Base-by-base conservation (phyloP, 345 rosid species). In the Geranium brycei region DNA sequence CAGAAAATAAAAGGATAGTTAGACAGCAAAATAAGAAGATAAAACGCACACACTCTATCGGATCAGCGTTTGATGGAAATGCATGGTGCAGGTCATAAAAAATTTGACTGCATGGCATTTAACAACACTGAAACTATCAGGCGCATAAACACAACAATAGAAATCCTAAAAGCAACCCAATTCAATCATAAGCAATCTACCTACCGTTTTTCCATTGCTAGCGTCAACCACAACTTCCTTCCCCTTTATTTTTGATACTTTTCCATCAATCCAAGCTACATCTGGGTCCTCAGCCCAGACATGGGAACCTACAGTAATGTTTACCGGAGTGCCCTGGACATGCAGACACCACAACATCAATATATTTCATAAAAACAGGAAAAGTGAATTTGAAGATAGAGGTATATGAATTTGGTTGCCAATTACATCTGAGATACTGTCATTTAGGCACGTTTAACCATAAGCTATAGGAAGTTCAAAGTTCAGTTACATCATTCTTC, bases 241-340 rank as follows among this genome's bases (percentile, higher is more conserved):
- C 31, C 90, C 96, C 30, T 69, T 81, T 68, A 92, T 87, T 72
- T 87, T 89, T 60, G 67, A 64, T 68, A 92, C 93, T 62, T 62
- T 71, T 53, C 98, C 98, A 70, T 86, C 90, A 71, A 83, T 68
- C 96, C 98, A 92, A 74, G 93, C 88, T 56, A 64, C 35, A 0
- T 78, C 88, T 8, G 81, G 60, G 74, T 92, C 93, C 77, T 89
- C 98, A 31, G 72, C 82, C 98, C 96, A 92, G 71, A 87, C 88
- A 28, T 92, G 87, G 74, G 98, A 92, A 63, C 98, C 93, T 2
- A 86, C 95, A 64, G 78, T 87, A 61, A 92, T 89, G 69, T 89
- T 92, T 61, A 83, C 96, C 1, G 83, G 76, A 74, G 91, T 83
- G 75, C 81, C 98, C 98, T 92, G 81, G 77, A 76, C 16, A 69